Base-by-base conservation (phyloP, 495 filamentous ascomycete species). In the Penicillium pulvis region DNA sequence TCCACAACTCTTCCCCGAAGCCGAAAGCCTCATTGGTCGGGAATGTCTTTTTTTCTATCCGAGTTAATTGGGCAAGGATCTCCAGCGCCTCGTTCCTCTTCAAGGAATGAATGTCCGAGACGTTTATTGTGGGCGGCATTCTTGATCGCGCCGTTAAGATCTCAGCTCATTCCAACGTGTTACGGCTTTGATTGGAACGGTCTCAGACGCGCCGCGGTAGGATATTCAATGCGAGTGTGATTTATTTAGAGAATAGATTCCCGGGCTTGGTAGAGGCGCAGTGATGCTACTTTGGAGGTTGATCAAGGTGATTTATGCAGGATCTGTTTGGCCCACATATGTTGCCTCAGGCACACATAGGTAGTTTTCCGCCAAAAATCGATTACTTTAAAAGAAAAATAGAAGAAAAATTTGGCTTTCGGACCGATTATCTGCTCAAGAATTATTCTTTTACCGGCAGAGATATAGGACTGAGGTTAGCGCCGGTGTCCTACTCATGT, bases 31-130 rank as follows among this genome's bases (percentile, higher is more conserved):
- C 84, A 66, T 78, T 84, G 53, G 78, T 64, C 0, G 85, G 83
- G 58, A 88, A 87, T 46, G 75, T 78, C 60, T 80, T 85, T 60
- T 79, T 83, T 63, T 87, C 85, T 53, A 81, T 72, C 59, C 75
- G 76, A 63, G 72, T 60, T 48, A 81, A 72, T 51, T 77, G 68
- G 42, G 65, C 53, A 39, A 81, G 69, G 66, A 81, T 71, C 31
- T 70, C 64, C 8, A 74, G 63, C 53, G 75, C 77, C 54, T 76
- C 60, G 53, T 60, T 55, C 62, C 65, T 71, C 30, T 65, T 62
- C 58, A 76, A 70, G 64, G 77, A 75, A 75, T 80, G 74, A 48
- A 77, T 74, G 66, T 77, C 72, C 55, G 73, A 69, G 53, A 78
- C 67, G 62, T 45, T 64, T 51, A 75, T 57, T 53, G 69, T 66